Evolutionary conservation across 148 eudicot genomes (phyloP).

Genomic region (Vaccinium myrtillus): DNA sequence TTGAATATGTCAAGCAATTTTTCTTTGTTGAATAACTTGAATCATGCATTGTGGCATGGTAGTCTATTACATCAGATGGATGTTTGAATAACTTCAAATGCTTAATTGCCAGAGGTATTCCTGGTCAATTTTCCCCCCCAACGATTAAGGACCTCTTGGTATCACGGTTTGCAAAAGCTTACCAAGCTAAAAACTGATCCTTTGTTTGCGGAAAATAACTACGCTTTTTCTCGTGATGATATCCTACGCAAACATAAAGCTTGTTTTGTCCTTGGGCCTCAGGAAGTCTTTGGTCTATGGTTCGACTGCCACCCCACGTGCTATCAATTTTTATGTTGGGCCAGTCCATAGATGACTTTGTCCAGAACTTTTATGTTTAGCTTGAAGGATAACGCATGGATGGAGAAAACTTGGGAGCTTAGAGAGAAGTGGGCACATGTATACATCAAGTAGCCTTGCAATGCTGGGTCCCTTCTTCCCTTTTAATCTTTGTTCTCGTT

Average conservation of each 20-base stretch:
- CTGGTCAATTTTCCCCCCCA: neutral
- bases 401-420: no score
- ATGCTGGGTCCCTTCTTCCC: no score
- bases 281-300: neutral
- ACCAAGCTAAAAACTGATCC: neutral
- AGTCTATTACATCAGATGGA: neutral
- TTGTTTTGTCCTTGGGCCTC: neutral
- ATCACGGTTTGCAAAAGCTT: neutral
- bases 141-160: neutral
- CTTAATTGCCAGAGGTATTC: neutral
- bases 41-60: no score
- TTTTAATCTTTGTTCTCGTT: no score
- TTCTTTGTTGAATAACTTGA: no score
- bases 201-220: neutral
- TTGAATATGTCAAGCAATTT: neutral
- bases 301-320: neutral
- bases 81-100: neutral
- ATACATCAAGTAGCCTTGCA: no score
- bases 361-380: neutral
- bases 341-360: neutral
- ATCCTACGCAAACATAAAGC: no score
- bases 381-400: no score
- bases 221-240: neutral
- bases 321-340: neutral
- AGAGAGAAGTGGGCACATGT: no score